phyloP scores from a whole-genome alignment of 1,139 yeast genomes.

The Geotrichum cucujoidarum region DNA sequence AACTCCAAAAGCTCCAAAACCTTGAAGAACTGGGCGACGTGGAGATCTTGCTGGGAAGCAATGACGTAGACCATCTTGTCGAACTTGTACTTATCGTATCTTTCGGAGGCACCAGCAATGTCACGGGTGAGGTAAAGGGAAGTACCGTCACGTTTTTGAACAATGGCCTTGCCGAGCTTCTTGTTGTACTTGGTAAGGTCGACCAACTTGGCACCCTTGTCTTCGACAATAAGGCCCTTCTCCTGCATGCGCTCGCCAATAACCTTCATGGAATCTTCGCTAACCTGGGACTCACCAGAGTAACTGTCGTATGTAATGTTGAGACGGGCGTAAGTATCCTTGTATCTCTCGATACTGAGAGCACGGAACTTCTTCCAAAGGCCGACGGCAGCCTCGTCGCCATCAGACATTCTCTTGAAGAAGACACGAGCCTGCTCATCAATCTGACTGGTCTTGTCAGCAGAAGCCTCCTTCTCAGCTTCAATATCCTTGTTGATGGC shows the following conservation, averaged over 20 bases:
- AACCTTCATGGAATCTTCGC: slow-evolving; percentile 62
- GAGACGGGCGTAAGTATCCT: slow-evolving; percentile 84
- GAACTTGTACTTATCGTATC: slow-evolving; percentile 77
- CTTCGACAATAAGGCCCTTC: slow-evolving; percentile 73
- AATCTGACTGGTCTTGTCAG: slow-evolving; percentile 41
- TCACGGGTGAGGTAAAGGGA: slow-evolving; percentile 93
- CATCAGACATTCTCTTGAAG: slow-evolving; percentile 90
- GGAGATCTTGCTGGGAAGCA: slow-evolving; percentile 95
- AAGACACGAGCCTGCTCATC: slow-evolving; percentile 84
- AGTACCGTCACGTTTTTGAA: slow-evolving; percentile 94
- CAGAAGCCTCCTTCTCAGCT: slow-evolving; percentile 61
- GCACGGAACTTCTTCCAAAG: slow-evolving; percentile 90
- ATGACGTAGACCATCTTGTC: slow-evolving; percentile 95
- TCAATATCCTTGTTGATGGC: slow-evolving; percentile 74
- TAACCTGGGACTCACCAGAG: slow-evolving; percentile 94
- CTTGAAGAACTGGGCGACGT: slow-evolving; percentile 90
- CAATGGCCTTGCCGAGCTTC: slow-evolving; percentile 89
- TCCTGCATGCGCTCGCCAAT: slow-evolving; percentile 62
- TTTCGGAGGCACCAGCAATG: slow-evolving; percentile 92
- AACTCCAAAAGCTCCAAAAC: slow-evolving; percentile 88
- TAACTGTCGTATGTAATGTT: slow-evolving; percentile 83
- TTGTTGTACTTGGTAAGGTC: slow-evolving; percentile 84
- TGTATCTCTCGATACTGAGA: slow-evolving; percentile 77
- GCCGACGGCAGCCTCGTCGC: slow-evolving; percentile 71
- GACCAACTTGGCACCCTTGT: slow-evolving; percentile 85